These are phyloP conservation scores for Aureobasidium sp. DNA, from an alignment of 2,329 filamentous ascomycete genomes.

Conservation along the genomic window DNA sequence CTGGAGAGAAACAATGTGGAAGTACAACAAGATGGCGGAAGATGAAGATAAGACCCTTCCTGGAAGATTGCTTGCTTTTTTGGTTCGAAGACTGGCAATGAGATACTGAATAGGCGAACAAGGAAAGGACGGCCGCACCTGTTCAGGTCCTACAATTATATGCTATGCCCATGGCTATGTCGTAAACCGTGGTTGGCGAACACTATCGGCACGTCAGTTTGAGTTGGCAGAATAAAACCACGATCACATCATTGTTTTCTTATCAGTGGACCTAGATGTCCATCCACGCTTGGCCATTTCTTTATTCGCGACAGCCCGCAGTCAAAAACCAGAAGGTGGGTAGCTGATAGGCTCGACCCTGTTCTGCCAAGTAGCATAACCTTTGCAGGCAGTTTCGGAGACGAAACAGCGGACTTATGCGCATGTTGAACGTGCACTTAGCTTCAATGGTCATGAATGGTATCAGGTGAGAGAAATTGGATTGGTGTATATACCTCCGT, in stretches of 20 bases:
- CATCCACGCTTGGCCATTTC: not conserved
- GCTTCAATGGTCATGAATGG: not conserved
- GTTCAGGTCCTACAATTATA: not conserved
- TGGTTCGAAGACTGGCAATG: not conserved
- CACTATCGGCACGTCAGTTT: not conserved
- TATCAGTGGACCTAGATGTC: not conserved
- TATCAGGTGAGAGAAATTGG: constrained; percentile 7
- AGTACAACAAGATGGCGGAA: too few relatives aligned
- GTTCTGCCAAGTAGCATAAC: not conserved
- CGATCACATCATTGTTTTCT: not conserved
- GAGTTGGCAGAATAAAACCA: not conserved
- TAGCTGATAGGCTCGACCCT: not conserved
- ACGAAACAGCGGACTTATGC: not conserved
- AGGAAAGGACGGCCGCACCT: not conserved
- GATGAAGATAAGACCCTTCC: too few relatives aligned
- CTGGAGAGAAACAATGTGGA: not conserved
- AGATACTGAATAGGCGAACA: too few relatives aligned
- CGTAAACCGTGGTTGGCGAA: not conserved
- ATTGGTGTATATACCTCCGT: constrained; percentile 15
- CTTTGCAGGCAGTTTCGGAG: not conserved
- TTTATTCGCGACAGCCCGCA: not conserved
- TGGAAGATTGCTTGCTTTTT: not conserved
- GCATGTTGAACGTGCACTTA: not conserved
- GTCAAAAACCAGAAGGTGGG: not conserved
- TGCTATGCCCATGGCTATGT: not conserved